phyloP scores from a whole-genome alignment of 805 yeast genomes.

The Barnettozyma pratensis region DNA sequence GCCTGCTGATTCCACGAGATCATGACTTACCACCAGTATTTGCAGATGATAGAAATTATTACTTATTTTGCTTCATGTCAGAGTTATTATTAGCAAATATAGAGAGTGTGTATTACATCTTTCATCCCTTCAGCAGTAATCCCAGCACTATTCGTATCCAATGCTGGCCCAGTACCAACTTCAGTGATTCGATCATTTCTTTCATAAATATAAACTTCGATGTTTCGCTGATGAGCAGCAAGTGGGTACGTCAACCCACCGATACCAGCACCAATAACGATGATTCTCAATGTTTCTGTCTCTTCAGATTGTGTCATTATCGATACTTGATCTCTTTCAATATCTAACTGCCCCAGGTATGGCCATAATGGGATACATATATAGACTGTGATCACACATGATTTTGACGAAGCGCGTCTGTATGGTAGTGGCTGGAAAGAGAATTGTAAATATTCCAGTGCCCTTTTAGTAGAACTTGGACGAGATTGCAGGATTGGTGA shows the following conservation, averaged over 20 bases:
- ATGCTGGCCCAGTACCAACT: slow-evolving; percentile 3
- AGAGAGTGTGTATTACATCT: neutral
- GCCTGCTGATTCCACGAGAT: neutral
- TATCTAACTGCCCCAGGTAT: too few species aligned
- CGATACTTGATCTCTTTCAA: too few species aligned
- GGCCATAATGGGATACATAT: too few species aligned
- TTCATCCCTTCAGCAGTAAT: neutral
- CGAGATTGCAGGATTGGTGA: too few species aligned
- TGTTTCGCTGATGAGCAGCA: neutral
- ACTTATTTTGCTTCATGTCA: slow-evolving; percentile 4
- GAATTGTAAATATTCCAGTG: too few species aligned
- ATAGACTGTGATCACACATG: too few species aligned
- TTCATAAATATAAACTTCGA: slow-evolving; percentile 2
- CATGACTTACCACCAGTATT: neutral
- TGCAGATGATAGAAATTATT: slow-evolving; percentile 1
- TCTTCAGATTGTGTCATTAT: slow-evolving; percentile 4
- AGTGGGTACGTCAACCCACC: slow-evolving; percentile 1
- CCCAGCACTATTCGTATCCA: slow-evolving; percentile 1
- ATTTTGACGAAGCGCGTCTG: too few species aligned
- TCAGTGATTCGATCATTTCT: slow-evolving; percentile 2
- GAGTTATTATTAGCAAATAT: neutral
- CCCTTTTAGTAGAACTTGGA: too few species aligned
- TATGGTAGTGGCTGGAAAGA: too few species aligned
- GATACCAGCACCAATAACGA: slow-evolving; percentile 1
- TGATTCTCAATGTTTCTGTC: neutral